A percentile compares a stretch with the other conserved stretches of the same genome.
Evolutionary conservation across 1,139 yeast species (phyloP).

Genomic region (Arxiozyma slooffiae): DNA sequence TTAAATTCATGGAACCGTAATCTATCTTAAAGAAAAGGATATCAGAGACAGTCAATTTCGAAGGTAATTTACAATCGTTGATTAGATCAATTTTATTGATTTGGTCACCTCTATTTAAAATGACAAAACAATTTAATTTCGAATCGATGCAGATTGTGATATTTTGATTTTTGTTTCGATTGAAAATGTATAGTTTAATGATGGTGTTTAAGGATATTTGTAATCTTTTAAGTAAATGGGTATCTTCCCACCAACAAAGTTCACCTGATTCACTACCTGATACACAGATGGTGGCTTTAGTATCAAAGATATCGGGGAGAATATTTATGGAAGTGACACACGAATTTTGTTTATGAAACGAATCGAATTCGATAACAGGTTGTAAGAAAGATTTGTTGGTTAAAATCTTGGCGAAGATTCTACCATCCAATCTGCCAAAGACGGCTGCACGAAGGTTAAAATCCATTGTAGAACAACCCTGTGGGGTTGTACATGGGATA

Average conservation of each 20-base stretch:
- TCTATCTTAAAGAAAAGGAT: constrained; percentile 37
- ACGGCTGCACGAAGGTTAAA: constrained; percentile 32
- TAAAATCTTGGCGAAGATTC: constrained; percentile 34
- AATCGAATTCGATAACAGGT: constrained; percentile 32
- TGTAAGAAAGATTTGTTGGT: constrained; percentile 33
- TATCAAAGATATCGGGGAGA: constrained; percentile 10
- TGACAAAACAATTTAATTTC: not conserved
- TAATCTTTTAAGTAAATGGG: constrained; percentile 20
- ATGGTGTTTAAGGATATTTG: constrained; percentile 22
- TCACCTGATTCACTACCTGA: constrained; percentile 37
- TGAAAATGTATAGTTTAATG: constrained; percentile 20
- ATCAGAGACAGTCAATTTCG: not conserved
- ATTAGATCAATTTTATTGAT: not conserved
- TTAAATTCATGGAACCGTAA: constrained; percentile 38
- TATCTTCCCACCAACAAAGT: constrained; percentile 33
- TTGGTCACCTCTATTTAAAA: not conserved
- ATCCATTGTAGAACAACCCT: constrained; percentile 32
- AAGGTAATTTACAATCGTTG: not conserved
- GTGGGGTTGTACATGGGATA: constrained; percentile 34
- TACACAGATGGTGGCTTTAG: constrained; percentile 13
- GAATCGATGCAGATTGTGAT: constrained; percentile 25
- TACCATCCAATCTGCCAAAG: constrained; percentile 40
- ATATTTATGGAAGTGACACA: constrained; percentile 32
- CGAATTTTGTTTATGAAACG: constrained; percentile 22
- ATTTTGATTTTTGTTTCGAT: constrained; percentile 5